Base-by-base conservation (phyloP, 441 rosid species). In the California macrophylla region DNA sequence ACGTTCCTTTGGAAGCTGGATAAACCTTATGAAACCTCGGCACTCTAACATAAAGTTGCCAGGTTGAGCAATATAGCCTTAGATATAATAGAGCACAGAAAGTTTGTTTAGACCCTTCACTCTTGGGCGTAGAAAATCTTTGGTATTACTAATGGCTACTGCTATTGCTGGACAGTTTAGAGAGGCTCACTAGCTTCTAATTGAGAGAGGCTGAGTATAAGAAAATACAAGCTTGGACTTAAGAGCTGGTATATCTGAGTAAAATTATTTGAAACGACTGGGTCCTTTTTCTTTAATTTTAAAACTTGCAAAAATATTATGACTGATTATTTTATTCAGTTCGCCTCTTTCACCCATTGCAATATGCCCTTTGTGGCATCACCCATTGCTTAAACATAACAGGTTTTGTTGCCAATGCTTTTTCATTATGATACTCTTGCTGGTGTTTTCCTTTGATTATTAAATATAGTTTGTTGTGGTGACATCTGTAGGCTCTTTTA, bases 401-500 rank as follows among this genome's bases (percentile, higher is more conserved):
- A 16, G 23, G 8, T 30, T 16, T 36, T 23, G 69, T 32, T 12
- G 8, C 25, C 6, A 32, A 2, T 42, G 25, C 68, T 32, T 67
- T 42, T 77, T 58, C 52, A 5, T 34, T 40, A 1, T 45, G 26
- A 6, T 34, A 5, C 24, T 24, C 4, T n/a, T 67, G 66, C 67
- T 24, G 25, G 52, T 66, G 16, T 45, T 28, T 32, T 64, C 64
- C 10, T 63, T 2, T 42, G 1, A 58, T 56, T 68, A 36, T 69
- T 69, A 40, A 8, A 65, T 64, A 67, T 66, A 13, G 50, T 21
- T 16, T 62, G 75, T 32, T 42, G 45, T 62, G 65, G 67, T 69
- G 72, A 58, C 72, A 54, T 60, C 71, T 81, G 79, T 86, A 94
- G 99, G 99, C 98, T 47, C 97, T 94, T 80, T 76, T 94, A 62